Base-by-base conservation (phyloP, 805 yeast species). In the Schwanniomyces polymorphus region DNA sequence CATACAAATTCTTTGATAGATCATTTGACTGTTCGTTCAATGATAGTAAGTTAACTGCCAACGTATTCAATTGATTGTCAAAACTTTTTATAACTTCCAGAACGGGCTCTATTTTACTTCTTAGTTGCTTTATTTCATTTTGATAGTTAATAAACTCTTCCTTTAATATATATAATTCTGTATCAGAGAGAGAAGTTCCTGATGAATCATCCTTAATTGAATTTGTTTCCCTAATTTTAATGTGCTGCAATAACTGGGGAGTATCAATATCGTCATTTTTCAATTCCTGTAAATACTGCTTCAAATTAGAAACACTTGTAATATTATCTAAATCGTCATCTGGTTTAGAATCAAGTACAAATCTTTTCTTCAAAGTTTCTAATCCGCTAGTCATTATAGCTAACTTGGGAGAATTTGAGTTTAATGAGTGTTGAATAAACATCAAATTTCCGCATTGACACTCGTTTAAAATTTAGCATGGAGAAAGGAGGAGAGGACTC, bases 51-150 rank as follows among this genome's bases (percentile, higher is more conserved):
- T 66, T 66, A 6, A 66, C 52, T 3, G 75, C 65, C 12, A 73
- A 54, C 16, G 55, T 54, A 16, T 52, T 47, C 45, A 73, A 72
- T 49, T 85, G 85, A 2, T 57, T 47, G 58, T 85, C 85, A 65
- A 91, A 88, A 27, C 69, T 65, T 9, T 60, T 59, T 41, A 89
- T 67, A 48, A 82, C 80, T 1, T 65, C 61, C 48, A 78, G 79
- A 27, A 88, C 66, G 3, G 88, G 86, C 31, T 59, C 63, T 33
- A 82, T 52, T 43, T 67, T 69, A 1, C 59, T 49, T 33, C 71
- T 54, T n/a, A 74, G 67, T 11, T 51, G 45, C 29, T 59, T 51
- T 5, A 75, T 53, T 8, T 61, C 56, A 5, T 53, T 41, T 44
- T 64, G 58, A 48, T 64, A 64, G 7, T 54, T 49, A 7, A 57